Percentiles rank a stretch among this genome's conserved stretches.
phyloP scores from a whole-genome alignment of 805 yeast genomes.

The Spathaspora passalidarum region DNA sequence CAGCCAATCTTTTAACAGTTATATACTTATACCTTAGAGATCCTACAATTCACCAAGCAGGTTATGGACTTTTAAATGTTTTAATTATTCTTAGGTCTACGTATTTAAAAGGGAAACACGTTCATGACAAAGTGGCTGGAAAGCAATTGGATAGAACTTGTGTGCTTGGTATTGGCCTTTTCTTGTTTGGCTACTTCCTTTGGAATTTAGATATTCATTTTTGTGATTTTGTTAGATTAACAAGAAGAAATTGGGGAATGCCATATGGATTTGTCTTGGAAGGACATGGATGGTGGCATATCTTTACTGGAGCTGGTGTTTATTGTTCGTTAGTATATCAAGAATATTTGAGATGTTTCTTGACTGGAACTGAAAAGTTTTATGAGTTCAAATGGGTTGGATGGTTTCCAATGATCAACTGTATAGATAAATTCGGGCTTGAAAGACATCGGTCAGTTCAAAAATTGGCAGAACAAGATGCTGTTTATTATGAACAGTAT shows the following conservation, averaged over 20 bases:
- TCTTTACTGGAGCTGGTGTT: conserved; percentile 81
- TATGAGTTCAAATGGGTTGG: conserved; percentile 55
- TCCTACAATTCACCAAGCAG: conserved; percentile 87
- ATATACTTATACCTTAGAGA: conserved; percentile 70
- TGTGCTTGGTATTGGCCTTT: conserved; percentile 56
- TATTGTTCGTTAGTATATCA: conserved; percentile 79
- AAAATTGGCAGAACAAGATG: conserved; percentile 15
- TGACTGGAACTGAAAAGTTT: conserved; percentile 52
- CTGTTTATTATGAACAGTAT: conserved; percentile 1
- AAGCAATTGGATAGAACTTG: conserved; percentile 54
- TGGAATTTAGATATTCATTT: conserved; percentile 90
- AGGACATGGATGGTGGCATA: conserved; percentile 98
- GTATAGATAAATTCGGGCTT: conserved; percentile 26
- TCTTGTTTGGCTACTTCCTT: conserved; percentile 70
- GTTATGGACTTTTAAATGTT: conserved; percentile 78
- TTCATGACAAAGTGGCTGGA: conserved; percentile 46
- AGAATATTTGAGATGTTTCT: conserved; percentile 69
- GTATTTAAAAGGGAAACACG: conserved; percentile 48
- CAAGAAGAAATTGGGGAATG: conserved; percentile 67
- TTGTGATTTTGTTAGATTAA: conserved; percentile 55
- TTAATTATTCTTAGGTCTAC: conserved; percentile 63
- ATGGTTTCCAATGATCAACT: conserved; percentile 52
- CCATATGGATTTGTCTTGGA: conserved; percentile 86
- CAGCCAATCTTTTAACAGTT: conserved; percentile 62
- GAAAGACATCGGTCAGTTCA: conserved; percentile 14